phyloP scores from a whole-genome alignment of 345 rosid genomes.

The Punica granatum region DNA sequence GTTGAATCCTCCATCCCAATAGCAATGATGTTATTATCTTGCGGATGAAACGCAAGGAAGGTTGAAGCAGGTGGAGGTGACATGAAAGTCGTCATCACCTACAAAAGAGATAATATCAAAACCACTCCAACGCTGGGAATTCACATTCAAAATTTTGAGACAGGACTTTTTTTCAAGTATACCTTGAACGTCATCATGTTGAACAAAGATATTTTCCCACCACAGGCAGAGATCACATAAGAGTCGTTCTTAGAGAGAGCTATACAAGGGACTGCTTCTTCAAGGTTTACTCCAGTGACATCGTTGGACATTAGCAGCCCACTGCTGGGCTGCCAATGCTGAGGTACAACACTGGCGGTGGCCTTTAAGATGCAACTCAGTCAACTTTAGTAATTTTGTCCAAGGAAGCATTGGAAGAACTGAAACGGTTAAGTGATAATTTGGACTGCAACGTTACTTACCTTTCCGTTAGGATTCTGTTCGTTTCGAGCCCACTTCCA shows the following conservation, averaged over 20 bases:
- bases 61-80: conserved; percentile 78
- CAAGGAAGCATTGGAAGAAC: background rate
- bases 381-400: background rate
- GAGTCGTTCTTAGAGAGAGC: conserved; percentile 92
- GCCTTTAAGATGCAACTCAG: conserved; percentile 44
- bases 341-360: conserved; percentile 53
- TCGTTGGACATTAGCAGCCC: conserved; percentile 89
- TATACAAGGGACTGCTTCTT: conserved; percentile 83
- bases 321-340: conserved; percentile 87
- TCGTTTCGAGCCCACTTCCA: conserved; percentile 77
- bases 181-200: conserved; percentile 95
- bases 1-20: conserved; percentile 89
- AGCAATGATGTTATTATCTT: conserved; percentile 80
- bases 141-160: background rate
- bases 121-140: background rate
- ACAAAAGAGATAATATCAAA: conserved; percentile 11
- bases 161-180: background rate
- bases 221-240: conserved; percentile 86
- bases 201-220: conserved; percentile 83
- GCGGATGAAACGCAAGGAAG: conserved; percentile 82
- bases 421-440: background rate
- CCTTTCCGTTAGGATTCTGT: conserved; percentile 83
- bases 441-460: conserved; percentile 9
- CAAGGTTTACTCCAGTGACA: conserved; percentile 64
- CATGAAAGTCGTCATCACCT: conserved; percentile 94